Conservation (phyloP, 2,329 filamentous ascomycete species). For the Cladobotryum protrusum region DNA sequence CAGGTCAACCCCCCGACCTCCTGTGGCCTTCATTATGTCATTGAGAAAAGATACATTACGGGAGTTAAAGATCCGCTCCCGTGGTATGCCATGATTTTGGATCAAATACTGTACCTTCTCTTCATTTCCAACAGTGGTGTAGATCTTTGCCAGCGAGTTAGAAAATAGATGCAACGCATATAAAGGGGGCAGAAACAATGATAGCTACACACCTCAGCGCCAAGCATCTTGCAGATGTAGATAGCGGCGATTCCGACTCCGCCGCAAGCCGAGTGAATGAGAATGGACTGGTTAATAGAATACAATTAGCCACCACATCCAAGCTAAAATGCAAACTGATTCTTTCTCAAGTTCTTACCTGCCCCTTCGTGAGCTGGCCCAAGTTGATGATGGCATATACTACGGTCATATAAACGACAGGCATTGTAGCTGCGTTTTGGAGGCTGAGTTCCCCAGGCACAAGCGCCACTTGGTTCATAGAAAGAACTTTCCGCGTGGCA, state of each 20-base stretch:
- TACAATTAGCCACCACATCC: too few species aligned
- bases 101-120: constrained; percentile 30
- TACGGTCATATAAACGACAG: constrained; percentile 26
- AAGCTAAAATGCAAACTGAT: too few species aligned
- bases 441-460: constrained; percentile 25
- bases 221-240: constrained; percentile 4
- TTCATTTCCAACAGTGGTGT: constrained; percentile 27
- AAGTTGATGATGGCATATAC: constrained; percentile 16
- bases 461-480: constrained; percentile 5
- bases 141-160: constrained; percentile 10
- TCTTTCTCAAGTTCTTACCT: too few species aligned
- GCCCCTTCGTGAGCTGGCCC: constrained; percentile 15
- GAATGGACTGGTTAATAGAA: constrained; percentile 2
- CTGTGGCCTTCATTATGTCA: constrained; percentile 21
- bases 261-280: constrained; percentile 6
- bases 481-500: not conserved
- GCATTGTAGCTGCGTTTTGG: constrained; percentile 24
- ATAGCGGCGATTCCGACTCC: constrained; percentile 6
- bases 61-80: constrained; percentile 28
- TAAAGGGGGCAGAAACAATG: too few species aligned
- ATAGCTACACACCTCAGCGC: constrained; percentile 17
- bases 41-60: constrained; percentile 26
- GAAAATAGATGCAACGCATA: too few species aligned
- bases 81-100: constrained; percentile 24
- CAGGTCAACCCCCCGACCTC: constrained; percentile 27